Percentiles rank a stretch among this genome's conserved stretches.
Evolutionary conservation across 306 rosid species (phyloP).

Genomic region (Adenanthera pavonina): DNA sequence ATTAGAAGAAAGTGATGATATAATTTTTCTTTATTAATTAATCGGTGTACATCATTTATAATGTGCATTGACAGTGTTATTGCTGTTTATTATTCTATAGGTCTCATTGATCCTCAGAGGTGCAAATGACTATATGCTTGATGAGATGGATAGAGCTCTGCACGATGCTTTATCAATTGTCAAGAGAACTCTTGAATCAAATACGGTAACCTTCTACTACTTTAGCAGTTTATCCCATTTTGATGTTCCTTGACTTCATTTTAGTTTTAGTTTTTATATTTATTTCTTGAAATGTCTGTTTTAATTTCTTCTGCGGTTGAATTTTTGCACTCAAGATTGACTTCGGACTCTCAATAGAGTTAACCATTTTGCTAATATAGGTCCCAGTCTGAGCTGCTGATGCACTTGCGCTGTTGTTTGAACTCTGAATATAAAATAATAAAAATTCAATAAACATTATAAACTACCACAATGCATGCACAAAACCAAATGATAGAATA

Average conservation of each 20-base stretch:
- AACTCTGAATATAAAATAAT: background rate
- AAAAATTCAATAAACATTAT: background rate
- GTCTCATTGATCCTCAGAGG: slow-evolving; percentile 92
- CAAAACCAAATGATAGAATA: background rate
- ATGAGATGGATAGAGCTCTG: slow-evolving; percentile 97
- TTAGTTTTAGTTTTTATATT: background rate
- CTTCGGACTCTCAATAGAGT: background rate
- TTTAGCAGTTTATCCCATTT: background rate
- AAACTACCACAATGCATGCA: background rate
- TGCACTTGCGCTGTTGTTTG: background rate
- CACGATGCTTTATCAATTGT: slow-evolving; percentile 92
- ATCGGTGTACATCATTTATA: slow-evolving; percentile 25
- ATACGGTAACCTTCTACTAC: slow-evolving; percentile 59
- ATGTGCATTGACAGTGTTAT: background rate
- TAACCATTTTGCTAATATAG: background rate
- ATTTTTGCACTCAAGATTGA: background rate
- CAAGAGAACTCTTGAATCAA: slow-evolving; percentile 96
- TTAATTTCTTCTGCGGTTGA: background rate
- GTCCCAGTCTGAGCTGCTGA: background rate
- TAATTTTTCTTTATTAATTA: background rate
- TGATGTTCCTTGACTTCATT: background rate
- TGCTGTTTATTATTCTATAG: slow-evolving; percentile 45
- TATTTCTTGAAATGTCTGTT: background rate
- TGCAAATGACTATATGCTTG: slow-evolving; percentile 98
- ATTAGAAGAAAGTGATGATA: background rate